phyloP scores from a whole-genome alignment of 257 asterid species.

The Striga asiatica region DNA sequence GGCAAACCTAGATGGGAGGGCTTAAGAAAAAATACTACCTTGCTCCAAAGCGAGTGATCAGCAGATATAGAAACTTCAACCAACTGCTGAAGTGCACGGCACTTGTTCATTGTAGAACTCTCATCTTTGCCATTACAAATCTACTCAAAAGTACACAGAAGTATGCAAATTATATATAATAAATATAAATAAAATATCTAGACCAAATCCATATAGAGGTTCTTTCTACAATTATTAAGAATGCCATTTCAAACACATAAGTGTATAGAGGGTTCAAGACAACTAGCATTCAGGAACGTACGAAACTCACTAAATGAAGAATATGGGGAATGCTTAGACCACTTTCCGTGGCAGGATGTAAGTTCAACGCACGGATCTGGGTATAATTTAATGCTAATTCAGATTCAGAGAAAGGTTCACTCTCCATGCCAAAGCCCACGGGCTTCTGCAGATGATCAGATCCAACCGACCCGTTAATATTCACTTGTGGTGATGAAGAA shows the following conservation, averaged over 20 bases:
- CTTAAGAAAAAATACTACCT: constrained; percentile 33
- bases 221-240: not conserved
- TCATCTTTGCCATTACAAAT: constrained; percentile 73
- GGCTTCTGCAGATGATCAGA: constrained; percentile 39
- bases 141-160: constrained; percentile 28
- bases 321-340: constrained; percentile 96
- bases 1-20: not conserved
- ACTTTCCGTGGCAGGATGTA: constrained; percentile 40
- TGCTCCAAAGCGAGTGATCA: constrained; percentile 76
- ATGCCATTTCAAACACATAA: not conserved
- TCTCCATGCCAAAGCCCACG: constrained; percentile 33
- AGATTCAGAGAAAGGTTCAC: constrained; percentile 41
- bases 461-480: constrained; percentile 49
- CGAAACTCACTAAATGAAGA: constrained; percentile 75
- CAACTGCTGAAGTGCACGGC: constrained; percentile 74
- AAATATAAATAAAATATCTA: constrained; percentile 7
- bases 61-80: constrained; percentile 63
- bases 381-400: constrained; percentile 41
- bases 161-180: constrained; percentile 4
- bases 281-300: constrained; percentile 8
- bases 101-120: constrained; percentile 50
- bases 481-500: constrained; percentile 36
- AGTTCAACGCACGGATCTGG: constrained; percentile 35
- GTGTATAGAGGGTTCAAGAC: not conserved
- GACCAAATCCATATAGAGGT: not conserved